phyloP scores from a whole-genome alignment of 129 eudicot genomes.

The Solidago caesia region DNA sequence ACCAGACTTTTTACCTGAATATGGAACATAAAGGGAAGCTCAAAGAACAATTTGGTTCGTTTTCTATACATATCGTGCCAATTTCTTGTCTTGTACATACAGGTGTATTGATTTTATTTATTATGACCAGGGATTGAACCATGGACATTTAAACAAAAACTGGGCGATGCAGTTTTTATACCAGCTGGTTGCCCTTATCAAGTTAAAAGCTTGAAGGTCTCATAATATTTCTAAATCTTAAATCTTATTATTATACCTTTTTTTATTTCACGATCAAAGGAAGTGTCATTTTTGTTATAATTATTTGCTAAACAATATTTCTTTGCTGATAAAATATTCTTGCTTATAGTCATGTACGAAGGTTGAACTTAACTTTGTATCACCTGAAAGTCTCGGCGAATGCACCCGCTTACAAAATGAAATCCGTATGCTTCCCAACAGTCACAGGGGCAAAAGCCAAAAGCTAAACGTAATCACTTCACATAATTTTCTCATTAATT shows the following conservation, averaged over 20 bases:
- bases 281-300: too few relatives aligned
- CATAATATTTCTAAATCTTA: not conserved
- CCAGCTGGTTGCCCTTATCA: constrained; percentile 43
- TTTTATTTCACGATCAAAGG: too few relatives aligned
- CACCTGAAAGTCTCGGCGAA: constrained; percentile 46
- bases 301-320: not conserved
- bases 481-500: not conserved
- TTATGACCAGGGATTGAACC: constrained; percentile 36
- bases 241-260: not conserved
- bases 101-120: not conserved
- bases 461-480: constrained; percentile 38
- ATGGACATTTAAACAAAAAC: constrained; percentile 33
- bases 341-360: constrained; percentile 40
- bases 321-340: not conserved
- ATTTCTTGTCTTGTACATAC: constrained; percentile 14
- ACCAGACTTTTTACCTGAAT: constrained; percentile 45
- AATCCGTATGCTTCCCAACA: constrained; percentile 40
- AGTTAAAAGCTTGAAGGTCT: constrained; percentile 42
- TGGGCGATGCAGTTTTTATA: constrained; percentile 38
- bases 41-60: constrained; percentile 48
- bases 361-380: constrained; percentile 47
- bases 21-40: constrained; percentile 51
- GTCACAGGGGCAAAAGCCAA: constrained; percentile 48
- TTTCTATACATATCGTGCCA: not conserved
- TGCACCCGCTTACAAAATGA: constrained; percentile 42